phyloP scores from a whole-genome alignment of 148 eudicot genomes.

The Fagopyrum esculentum region DNA sequence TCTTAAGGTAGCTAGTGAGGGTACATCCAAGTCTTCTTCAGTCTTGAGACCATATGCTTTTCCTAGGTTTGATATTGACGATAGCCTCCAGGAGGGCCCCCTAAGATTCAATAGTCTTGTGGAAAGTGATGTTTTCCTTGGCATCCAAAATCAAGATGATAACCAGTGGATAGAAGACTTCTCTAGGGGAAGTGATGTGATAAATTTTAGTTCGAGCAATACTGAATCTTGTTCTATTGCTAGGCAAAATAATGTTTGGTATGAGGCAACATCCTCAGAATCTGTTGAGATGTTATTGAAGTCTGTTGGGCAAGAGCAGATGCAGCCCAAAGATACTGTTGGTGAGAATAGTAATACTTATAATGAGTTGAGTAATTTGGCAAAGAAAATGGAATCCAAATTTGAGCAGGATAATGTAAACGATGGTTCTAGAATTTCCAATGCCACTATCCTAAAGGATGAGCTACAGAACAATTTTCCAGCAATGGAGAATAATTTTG shows the following conservation, averaged over 20 bases:
- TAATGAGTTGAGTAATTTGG: conserved; percentile 31
- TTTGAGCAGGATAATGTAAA: conserved; percentile 22
- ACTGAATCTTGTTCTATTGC: conserved; percentile 70
- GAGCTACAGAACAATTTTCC: conserved; percentile 24
- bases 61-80: conserved; percentile 92
- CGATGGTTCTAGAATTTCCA: conserved; percentile 21
- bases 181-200: conserved; percentile 65
- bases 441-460: conserved; percentile 16
- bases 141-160: conserved; percentile 81
- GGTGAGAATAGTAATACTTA: conserved; percentile 36
- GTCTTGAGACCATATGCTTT: conserved; percentile 67
- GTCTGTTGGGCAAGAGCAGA: conserved; percentile 92
- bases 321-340: conserved; percentile 34
- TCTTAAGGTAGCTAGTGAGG: conserved; percentile 76
- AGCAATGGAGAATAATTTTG: conserved; percentile 16
- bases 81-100: conserved; percentile 57
- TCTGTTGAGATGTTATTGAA: conserved; percentile 92
- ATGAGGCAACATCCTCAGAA: conserved; percentile 96
- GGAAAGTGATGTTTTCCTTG: conserved; percentile 91
- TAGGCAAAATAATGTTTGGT: conserved; percentile 87
- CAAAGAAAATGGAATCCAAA: conserved; percentile 36
- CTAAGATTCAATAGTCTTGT: conserved; percentile 85
- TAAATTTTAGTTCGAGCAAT: conserved; percentile 74
- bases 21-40: conserved; percentile 63
- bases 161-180: conserved; percentile 93